Base-by-base conservation (phyloP, 805 yeast species). In the Lipomyces kockii region DNA sequence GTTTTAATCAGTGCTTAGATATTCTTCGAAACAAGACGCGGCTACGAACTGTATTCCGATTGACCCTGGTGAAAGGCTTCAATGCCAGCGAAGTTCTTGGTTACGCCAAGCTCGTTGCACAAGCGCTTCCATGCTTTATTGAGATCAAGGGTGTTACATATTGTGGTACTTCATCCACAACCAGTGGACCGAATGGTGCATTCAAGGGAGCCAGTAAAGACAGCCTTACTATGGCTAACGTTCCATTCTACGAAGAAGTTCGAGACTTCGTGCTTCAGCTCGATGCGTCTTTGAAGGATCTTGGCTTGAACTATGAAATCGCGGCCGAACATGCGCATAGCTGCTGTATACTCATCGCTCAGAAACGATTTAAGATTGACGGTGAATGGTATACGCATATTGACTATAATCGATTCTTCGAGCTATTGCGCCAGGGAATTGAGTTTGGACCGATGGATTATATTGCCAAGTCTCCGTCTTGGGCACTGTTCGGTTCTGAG, bases 291-390 rank as follows among this genome's bases (percentile, higher is more conserved):
- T 82, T 92, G 66, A 81, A 85, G 62, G 78, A 81, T 12, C 84
- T 96, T 73, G 92, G 92, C 0, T 81, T 89, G 37, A 83, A 83
- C 34, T 92, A 93, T 75, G 97, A 87, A 58, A 82, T 92, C 66
- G 97, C 97, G 11, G 97, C 97, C 0, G 97, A 93, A 78, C 98
- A 92, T 77, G 97, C 97, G 0, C 98, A 92, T 77, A 89, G 97
- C 2, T 93, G 97, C 79, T 93, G 97, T 80, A 89, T 93, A 22
- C 81, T 92, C 71, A 86, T 93, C 73, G 97, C 97, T 0, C 89
- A 89, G 71, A 82, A 81, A 52, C 86, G 87, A 74, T 92, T 92
- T 82, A 82, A 85, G 70, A 87, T 87, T 66, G 78, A 89, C 75
- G 88, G 84, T 43, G 85, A 83, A 71, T 92, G 98, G 98, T 84